Percentiles rank a stretch among this genome's conserved stretches.
Conservation (phyloP, 2,329 filamentous ascomycete genomes). For the Paraphoma sp. region DNA sequence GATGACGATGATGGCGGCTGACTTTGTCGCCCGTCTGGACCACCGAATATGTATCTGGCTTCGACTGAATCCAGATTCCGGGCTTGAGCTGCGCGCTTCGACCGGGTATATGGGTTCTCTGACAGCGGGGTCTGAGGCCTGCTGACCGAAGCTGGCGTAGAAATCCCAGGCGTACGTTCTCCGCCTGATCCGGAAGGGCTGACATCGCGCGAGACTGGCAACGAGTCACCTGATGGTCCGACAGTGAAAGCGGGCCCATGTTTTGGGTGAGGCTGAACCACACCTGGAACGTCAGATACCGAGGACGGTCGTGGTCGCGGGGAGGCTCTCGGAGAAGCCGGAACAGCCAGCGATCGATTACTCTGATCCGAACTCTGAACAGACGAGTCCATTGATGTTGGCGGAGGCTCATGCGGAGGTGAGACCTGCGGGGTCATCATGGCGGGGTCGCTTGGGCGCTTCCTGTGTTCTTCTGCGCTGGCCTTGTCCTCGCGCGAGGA, state of each 20-base stretch:
- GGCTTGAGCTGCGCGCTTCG: constrained; percentile 74
- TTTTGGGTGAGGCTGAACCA: constrained; percentile 55
- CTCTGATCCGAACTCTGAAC: constrained; percentile 28
- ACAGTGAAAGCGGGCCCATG: constrained; percentile 62
- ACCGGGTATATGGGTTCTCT: constrained; percentile 88
- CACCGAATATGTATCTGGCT: constrained; percentile 81
- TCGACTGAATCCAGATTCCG: constrained; percentile 74
- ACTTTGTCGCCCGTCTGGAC: constrained; percentile 69
- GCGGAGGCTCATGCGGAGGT: constrained; percentile 62
- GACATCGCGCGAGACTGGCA: constrained; percentile 61
- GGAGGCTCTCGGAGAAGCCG: constrained; percentile 36
- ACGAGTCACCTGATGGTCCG: constrained; percentile 62
- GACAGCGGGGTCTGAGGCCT: constrained; percentile 80
- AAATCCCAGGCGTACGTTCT: constrained; percentile 56
- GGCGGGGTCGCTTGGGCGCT: constrained; percentile 51
- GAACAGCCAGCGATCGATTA: constrained; percentile 28
- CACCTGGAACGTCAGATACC: constrained; percentile 51
- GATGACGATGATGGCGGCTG: constrained; percentile 39
- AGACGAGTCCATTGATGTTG: constrained; percentile 48
- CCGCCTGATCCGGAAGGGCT: constrained; percentile 68
- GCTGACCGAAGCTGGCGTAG: constrained; percentile 66
- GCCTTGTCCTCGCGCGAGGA: constrained; percentile 61
- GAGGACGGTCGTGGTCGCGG: constrained; percentile 51
- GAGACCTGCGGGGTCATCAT: constrained; percentile 65
- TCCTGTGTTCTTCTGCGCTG: constrained; percentile 40